Evolutionary conservation across 495 filamentous ascomycete genomes (phyloP), one percentile per base, ranked within the genome.

Genomic region (Lineolata rhizophorae): DNA sequence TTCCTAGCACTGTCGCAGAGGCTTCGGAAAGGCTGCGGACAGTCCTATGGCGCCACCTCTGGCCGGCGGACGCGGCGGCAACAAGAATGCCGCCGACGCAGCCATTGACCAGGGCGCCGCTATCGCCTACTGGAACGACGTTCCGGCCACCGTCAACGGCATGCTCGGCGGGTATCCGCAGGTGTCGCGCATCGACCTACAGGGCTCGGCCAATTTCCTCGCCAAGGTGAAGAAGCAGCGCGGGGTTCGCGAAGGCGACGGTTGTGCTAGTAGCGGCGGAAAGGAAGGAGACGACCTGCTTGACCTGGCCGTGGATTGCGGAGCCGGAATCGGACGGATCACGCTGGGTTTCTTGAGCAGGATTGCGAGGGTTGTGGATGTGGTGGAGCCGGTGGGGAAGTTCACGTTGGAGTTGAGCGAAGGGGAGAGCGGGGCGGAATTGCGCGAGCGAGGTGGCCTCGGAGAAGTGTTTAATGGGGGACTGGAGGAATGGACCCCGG

Each of bases 111-210:
- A 57, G 36, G 49, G 16, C 20, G 38, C 34, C n/a, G 48, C 65
- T 19, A 49, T 67, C 6, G 43, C 47, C n/a, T 92, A 92, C 62
- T 92, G 81, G 83, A 62, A 68, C 43, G 53, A 58, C 38, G 55
- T 79, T 36, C 56, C 70, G n/a, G 61, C 77, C 24, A 72, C 70
- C 35, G 60, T 72, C 32, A 66, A 72, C 45, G 76, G 72, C 44
- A 85, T 93, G 76, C 73, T 95, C 0, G 81, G 83, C 42, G 76
- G 77, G 26, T 84, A 64, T 41, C 76, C 74, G 0, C 60, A 70
- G 46, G 64, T 84, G 47, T 72, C 67, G 18, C 63, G 67, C 34
- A 62, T 78, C 42, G 85, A 93, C 46, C 61, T 92, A 0, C 66
- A 74, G 43, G 72, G 73, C 13, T 84, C 76, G 8, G 60, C 63